Conservation (phyloP, 106 monocot species). For the Dendrobium officinale region DNA sequence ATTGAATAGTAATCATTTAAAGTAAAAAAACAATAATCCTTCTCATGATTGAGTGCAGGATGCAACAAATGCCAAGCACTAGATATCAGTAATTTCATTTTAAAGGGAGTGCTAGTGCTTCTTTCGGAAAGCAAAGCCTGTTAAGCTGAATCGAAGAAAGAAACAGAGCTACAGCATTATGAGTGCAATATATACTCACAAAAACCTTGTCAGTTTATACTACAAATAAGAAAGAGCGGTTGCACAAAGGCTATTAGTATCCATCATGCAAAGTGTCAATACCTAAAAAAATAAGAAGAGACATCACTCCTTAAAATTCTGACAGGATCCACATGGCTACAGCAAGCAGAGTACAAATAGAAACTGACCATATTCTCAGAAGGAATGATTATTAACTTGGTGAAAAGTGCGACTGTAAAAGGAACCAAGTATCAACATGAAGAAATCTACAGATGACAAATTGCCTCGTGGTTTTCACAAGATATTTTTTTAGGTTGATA, state of each 20-base stretch:
- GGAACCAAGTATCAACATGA: background rate
- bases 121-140: background rate
- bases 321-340: background rate
- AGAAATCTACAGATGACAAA: no score
- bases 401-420: background rate
- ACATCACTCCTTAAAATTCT: background rate
- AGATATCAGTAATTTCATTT: background rate
- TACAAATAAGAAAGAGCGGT: background rate
- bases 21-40: no score
- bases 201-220: background rate
- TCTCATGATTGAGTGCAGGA: background rate
- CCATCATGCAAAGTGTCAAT: background rate
- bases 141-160: background rate
- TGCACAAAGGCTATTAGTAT: background rate
- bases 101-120: background rate
- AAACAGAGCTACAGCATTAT: background rate
- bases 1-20: no score
- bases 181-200: background rate
- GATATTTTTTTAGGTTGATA: no score
- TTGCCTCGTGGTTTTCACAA: no score
- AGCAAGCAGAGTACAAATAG: background rate
- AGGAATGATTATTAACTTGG: background rate
- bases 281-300: background rate
- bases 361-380: background rate
- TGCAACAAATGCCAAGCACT: background rate